Percentiles rank a stretch among this genome's conserved stretches.
phyloP scores from a whole-genome alignment of 257 asterid genomes.

The Mentha longifolia region DNA sequence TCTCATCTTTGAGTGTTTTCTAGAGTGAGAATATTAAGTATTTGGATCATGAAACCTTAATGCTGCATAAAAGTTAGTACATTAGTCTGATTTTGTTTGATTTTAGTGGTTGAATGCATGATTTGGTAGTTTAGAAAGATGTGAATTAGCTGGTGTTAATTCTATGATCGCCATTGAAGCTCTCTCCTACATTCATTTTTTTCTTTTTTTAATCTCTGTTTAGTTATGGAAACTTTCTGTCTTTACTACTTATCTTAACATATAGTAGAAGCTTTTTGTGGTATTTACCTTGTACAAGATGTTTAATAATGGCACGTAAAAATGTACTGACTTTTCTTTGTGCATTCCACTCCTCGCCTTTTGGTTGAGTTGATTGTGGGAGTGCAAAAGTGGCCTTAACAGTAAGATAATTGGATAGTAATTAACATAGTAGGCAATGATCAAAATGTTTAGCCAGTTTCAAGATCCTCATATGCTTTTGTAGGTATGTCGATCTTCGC shows the following conservation, averaged over 20 bases:
- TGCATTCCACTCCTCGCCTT: background rate
- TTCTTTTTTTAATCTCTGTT: background rate
- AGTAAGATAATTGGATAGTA: background rate
- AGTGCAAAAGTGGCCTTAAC: background rate
- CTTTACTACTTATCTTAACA: background rate
- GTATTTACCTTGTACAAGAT: background rate
- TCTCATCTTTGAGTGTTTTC: background rate
- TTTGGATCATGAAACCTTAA: conserved; percentile 13
- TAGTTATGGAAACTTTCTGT: background rate
- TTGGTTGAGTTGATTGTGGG: background rate
- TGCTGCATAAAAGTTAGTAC: conserved; percentile 20
- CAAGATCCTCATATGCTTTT: background rate
- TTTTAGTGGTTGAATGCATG: conserved; percentile 6
- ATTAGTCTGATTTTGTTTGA: conserved; percentile 8
- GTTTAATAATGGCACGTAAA: background rate
- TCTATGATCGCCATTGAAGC: background rate
- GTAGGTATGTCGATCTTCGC: background rate
- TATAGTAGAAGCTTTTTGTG: conserved; percentile 2
- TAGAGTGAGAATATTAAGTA: background rate
- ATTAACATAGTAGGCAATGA: background rate
- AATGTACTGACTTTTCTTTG: background rate
- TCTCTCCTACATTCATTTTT: background rate
- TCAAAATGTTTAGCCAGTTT: background rate
- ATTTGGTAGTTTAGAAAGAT: background rate
- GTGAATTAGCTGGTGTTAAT: background rate